These are phyloP conservation scores for Sequoia sempervirens DNA, from an alignment of 75 land plant species.

Conservation along the genomic window DNA sequence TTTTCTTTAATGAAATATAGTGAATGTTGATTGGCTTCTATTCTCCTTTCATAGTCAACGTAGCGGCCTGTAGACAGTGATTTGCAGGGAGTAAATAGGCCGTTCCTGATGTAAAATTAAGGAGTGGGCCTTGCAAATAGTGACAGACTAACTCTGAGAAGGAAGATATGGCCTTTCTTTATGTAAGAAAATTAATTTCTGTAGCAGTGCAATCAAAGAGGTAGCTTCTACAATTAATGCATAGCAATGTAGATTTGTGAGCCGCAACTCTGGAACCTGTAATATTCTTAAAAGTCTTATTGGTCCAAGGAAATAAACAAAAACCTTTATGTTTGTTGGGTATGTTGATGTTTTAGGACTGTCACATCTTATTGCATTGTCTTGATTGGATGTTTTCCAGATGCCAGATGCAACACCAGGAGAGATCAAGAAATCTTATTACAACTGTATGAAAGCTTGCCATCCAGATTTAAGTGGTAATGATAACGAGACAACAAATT, in stretches of 20 bases:
- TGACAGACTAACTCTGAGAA: background rate
- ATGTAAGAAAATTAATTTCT: background rate
- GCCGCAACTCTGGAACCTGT: background rate
- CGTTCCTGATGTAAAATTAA: too few species aligned
- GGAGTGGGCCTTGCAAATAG: background rate
- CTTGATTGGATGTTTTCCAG: constrained; percentile 27
- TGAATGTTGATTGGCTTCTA: too few species aligned
- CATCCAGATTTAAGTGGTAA: constrained; percentile 93
- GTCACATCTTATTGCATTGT: background rate
- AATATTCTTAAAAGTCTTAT: background rate
- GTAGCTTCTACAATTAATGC: background rate
- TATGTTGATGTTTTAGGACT: background rate
- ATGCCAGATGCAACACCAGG: constrained; percentile 83
- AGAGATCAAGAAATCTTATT: constrained; percentile 92
- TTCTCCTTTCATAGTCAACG: too few species aligned
- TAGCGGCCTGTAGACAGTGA: too few species aligned
- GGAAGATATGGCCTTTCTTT: background rate
- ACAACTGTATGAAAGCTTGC: constrained; percentile 95
- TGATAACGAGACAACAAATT: constrained; percentile 70
- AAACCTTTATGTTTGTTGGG: background rate
- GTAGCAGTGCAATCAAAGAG: background rate
- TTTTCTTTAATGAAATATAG: too few species aligned
- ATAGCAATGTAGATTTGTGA: background rate
- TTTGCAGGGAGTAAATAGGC: too few species aligned
- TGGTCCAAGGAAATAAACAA: background rate